A percentile compares a stretch with the other conserved stretches of the same genome.
phyloP scores from a whole-genome alignment of 1,284 basidiomycete genomes.

The Leccinum insolens region DNA sequence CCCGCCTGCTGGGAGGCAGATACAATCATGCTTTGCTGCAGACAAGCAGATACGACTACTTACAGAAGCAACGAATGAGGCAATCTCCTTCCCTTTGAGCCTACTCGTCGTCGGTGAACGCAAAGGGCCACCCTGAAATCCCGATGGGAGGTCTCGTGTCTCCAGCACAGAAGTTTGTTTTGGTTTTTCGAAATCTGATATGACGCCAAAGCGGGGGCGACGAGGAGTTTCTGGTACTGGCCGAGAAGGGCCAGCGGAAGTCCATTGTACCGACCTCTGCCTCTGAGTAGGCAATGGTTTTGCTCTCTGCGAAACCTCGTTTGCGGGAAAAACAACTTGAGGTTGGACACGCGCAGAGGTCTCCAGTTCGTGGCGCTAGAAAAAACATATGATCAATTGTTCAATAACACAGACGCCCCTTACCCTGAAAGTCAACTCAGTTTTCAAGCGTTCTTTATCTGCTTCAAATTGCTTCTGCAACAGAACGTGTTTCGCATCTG shows the following conservation, averaged over 20 bases:
- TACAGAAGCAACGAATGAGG: slow-evolving; percentile 12
- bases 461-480: slow-evolving; percentile 62
- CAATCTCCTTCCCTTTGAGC: slow-evolving; percentile 25
- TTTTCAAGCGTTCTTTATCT: slow-evolving; percentile 71
- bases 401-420: slow-evolving; percentile 14
- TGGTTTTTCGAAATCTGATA: slow-evolving; percentile 24
- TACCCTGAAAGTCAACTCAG: slow-evolving; percentile 72
- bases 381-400: slow-evolving; percentile 14
- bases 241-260: slow-evolving; percentile 31
- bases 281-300: slow-evolving; percentile 44
- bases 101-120: slow-evolving; percentile 24
- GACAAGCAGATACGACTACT: slow-evolving; percentile 11
- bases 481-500: slow-evolving; percentile 54
- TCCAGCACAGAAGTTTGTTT: slow-evolving; percentile 18
- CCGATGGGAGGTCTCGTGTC: slow-evolving; percentile 21
- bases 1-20: slow-evolving; percentile 9
- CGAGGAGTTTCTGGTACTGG: slow-evolving; percentile 41
- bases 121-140: slow-evolving; percentile 22
- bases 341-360: slow-evolving; percentile 54
- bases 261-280: slow-evolving; percentile 38
- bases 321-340: slow-evolving; percentile 45
- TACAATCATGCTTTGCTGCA: background rate
- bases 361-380: slow-evolving; percentile 73
- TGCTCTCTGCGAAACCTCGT: slow-evolving; percentile 43
- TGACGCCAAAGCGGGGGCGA: slow-evolving; percentile 36